phyloP scores from a whole-genome alignment of 371 early-diverging fungal genomes.

The Choanephora cucurbitarum region DNA sequence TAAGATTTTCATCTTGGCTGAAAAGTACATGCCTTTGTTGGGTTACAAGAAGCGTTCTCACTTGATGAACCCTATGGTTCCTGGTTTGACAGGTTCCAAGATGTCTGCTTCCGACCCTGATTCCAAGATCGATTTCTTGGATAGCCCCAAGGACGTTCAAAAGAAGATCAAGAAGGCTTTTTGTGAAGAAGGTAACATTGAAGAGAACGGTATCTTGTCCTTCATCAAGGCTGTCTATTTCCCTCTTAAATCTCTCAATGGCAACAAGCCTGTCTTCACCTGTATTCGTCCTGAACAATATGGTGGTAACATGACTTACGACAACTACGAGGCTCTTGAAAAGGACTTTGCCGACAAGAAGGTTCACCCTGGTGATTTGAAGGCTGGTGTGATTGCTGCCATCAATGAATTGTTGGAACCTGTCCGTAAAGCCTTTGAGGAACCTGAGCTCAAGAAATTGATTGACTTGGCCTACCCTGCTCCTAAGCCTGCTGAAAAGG shows the following conservation, averaged over 20 bases:
- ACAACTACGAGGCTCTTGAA: slow-evolving; percentile 76
- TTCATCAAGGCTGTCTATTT: slow-evolving; percentile 92
- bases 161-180: slow-evolving; percentile 98
- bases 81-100: slow-evolving; percentile 96
- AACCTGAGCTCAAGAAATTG: slow-evolving; percentile 66
- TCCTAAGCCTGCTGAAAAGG: slow-evolving; percentile 41
- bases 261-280: slow-evolving; percentile 63
- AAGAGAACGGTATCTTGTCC: slow-evolving; percentile 92
- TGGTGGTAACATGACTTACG: slow-evolving; percentile 84
- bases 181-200: slow-evolving; percentile 97
- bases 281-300: slow-evolving; percentile 84
- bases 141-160: slow-evolving; percentile 81
- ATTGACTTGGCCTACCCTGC: slow-evolving; percentile 73
- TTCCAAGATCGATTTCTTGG: slow-evolving; percentile 98
- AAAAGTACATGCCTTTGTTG: slow-evolving; percentile 94
- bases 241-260: slow-evolving; percentile 73
- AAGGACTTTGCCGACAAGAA: slow-evolving; percentile 84
- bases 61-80: slow-evolving; percentile 99
- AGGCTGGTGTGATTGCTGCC: slow-evolving; percentile 83
- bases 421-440: slow-evolving; percentile 78
- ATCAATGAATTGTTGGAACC: slow-evolving; percentile 93
- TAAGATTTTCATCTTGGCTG: slow-evolving; percentile 99
- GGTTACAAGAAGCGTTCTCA: slow-evolving; percentile 99
- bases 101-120: slow-evolving; percentile 99
- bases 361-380: slow-evolving; percentile 98